Base-by-base conservation (phyloP, 257 asterid genomes). In the Henckelia pumila region DNA sequence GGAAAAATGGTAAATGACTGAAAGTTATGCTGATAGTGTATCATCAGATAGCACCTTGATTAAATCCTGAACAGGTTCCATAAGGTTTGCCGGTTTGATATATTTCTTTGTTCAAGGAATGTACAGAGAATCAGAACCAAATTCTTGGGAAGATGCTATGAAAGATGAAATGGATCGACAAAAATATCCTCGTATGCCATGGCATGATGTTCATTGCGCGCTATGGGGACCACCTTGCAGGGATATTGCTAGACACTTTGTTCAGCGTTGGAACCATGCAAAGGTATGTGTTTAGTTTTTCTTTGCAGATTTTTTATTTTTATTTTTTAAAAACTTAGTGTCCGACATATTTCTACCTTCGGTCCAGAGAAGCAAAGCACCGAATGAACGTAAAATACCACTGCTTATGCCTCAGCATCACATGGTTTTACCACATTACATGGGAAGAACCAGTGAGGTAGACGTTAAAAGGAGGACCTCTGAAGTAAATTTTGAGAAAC, bases 201-300 rank as follows among this genome's bases (percentile, higher is more conserved):
- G 99, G 99, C 99, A 93, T 24, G 99, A 93, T 65, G 99, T 93
- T 78, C 99, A 93, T 53, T 93, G 99, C 67, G 95, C 99, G 20
- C 76, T 93, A 26, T 93, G 99, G 99, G 99, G 97, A 21, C 96
- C 96, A 28, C 84, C 99, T 56, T 93, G 97, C 77, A 90, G 87
- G 85, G 97, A 93, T 75, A 78, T 93, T 65, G 97, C 99, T 32
- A 85, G 96, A 79, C 99, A 93, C 77, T 93, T 90, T 72, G 89
- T 88, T 80, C 97, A 90, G 71, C 96, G 99, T 28, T 93, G 99
- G 99, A 93, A 93, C 84, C 95, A 93, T 76, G 99, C 97, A 28
- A 93, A 92, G 97, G 98, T 86, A 63, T 62, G 79, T 56, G 26
- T 78, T 74, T 30, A 7, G 16, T 24, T 23, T 52, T 61, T 62